These are phyloP conservation scores for Hapsidospora chrysogenum DNA, from an alignment of 495 filamentous ascomycete species.

Conservation along the genomic window DNA sequence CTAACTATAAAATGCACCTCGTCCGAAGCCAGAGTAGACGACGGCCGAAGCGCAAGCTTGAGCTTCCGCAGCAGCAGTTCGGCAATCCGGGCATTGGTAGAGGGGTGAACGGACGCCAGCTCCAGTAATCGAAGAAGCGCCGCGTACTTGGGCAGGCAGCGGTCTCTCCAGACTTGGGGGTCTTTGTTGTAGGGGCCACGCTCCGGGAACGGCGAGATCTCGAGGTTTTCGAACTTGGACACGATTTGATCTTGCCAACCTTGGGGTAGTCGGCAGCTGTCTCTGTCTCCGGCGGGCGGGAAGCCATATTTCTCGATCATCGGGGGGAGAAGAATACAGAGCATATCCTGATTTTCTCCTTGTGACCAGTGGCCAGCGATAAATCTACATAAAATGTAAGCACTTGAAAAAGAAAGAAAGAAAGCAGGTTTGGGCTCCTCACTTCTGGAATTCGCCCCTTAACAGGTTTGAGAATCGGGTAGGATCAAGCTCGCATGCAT, in stretches of 20 bases:
- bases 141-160: conserved; percentile 37
- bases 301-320: conserved; percentile 40
- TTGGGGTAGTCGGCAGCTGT: conserved; percentile 42
- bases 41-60: conserved; percentile 38
- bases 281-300: conserved; percentile 26
- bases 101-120: conserved; percentile 30
- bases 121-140: conserved; percentile 33
- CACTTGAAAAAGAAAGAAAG: neutral
- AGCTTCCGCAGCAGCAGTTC: conserved; percentile 37
- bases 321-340: conserved; percentile 53
- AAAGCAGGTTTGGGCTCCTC: too few species aligned
- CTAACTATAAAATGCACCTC: conserved; percentile 41
- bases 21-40: conserved; percentile 33
- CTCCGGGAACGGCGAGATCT: conserved; percentile 38
- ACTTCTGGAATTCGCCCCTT: conserved; percentile 68
- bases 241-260: conserved; percentile 55
- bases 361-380: conserved; percentile 54
- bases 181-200: conserved; percentile 32
- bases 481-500: conserved; percentile 51
- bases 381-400: conserved; percentile 34
- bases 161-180: conserved; percentile 34
- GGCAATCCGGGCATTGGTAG: conserved; percentile 34
- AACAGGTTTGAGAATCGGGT: conserved; percentile 66
- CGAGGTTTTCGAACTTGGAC: conserved; percentile 40
- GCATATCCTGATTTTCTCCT: conserved; percentile 41